Evolutionary conservation across 306 rosid species (phyloP), one percentile per base, ranked within the genome.

Genomic region (Ziziphus jujuba): DNA sequence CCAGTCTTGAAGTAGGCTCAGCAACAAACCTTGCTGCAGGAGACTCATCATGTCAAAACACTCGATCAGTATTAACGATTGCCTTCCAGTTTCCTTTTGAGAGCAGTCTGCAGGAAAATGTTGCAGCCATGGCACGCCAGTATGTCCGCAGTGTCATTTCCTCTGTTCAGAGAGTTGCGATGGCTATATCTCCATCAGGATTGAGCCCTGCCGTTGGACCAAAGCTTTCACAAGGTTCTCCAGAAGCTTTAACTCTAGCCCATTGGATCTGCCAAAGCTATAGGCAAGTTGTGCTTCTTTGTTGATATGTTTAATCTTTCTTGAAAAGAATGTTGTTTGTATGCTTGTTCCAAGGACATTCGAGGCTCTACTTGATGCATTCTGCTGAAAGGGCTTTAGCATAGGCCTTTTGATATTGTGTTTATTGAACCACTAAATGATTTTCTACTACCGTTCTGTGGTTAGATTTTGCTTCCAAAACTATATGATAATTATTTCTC

Each of bases 71-170:
- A 75, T 81, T 95, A 80, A 95, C 96, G 15, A 95, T 95, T 25
- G 99, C 99, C 57, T 95, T 95, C 81, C 97, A 95, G 81, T 88
- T 95, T 78, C 97, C 97, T 21, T 91, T 90, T 2, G 96, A 95
- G 75, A 85, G 82, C 67, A 84, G 70, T 71, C 68, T 91, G 67
- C 96, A 90, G 78, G 92, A 95, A 12, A 90, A 88, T 61, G 91
- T 95, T 57, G 85, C 86, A 4, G 64, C 82, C 60, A 95, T 95
- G 97, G 99, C 99, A 48, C 83, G 90, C 0, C 97, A 95, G 67
- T 95, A 95, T 15, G 92, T 95, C 19, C 91, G 92, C 0, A 85
- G 89, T 23, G 96, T 95, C 61, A 88, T 95, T 61, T 77, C 99
- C 60, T 87, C 99, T 0, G 99, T 95, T 51, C 97, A 95, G 79